These are phyloP conservation scores for Xylaria sp. DNA, from an alignment of 2,329 filamentous ascomycete genomes.

Conservation along the genomic window DNA sequence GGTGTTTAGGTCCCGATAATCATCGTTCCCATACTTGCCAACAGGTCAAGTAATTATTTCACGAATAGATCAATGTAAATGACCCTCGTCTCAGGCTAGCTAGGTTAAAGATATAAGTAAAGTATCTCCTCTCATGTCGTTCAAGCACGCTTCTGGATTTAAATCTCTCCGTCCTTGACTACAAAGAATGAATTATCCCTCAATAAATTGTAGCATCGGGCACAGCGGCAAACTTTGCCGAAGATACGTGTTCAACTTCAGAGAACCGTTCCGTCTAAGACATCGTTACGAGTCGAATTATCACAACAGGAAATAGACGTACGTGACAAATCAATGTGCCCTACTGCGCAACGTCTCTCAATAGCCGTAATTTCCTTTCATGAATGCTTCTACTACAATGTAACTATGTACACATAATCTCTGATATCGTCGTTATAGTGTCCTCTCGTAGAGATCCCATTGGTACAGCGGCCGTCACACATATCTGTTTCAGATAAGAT, in stretches of 20 bases:
- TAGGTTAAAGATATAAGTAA: neutral
- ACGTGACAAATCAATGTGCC: neutral
- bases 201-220: neutral
- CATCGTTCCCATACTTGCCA: no score
- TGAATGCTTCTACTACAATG: neutral
- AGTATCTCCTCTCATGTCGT: neutral
- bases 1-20: neutral
- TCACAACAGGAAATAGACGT: neutral
- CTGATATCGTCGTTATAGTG: no score
- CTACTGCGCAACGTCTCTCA: neutral
- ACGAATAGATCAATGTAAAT: neutral
- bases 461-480: conserved; percentile 5
- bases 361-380: neutral
- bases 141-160: neutral
- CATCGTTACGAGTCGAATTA: neutral
- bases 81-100: neutral
- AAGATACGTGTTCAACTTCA: neutral
- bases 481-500: conserved; percentile 7
- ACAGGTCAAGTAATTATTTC: neutral
- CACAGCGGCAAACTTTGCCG: neutral
- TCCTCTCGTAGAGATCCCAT: neutral
- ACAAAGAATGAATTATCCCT: neutral
- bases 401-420: neutral
- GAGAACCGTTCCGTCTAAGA: neutral
- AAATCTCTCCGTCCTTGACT: neutral